Percentiles rank a stretch among this genome's conserved stretches.
Evolutionary conservation across 2,329 filamentous ascomycete genomes (phyloP).

Genomic region (Fusarium pilosicola): DNA sequence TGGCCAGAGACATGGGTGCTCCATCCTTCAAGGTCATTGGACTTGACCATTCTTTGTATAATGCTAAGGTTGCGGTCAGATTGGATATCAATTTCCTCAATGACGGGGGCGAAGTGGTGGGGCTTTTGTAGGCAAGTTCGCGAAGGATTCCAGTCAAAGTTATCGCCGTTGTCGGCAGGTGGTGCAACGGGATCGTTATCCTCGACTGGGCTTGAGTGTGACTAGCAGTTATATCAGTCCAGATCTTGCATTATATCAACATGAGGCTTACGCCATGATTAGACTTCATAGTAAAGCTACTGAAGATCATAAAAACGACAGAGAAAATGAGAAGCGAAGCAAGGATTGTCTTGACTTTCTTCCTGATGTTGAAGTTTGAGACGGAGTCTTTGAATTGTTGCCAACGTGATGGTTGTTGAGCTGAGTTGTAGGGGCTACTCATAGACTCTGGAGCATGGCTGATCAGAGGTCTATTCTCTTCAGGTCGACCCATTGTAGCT

Average conservation of each 20-base stretch:
- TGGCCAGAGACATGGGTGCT: slow-evolving; percentile 56
- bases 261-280: slow-evolving; percentile 44
- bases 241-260: too few relatives aligned
- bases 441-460: slow-evolving; percentile 59
- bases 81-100: slow-evolving; percentile 45
- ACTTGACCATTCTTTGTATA: slow-evolving; percentile 49
- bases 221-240: background rate
- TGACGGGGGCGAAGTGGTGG: background rate
- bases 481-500: slow-evolving; percentile 53
- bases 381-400: slow-evolving; percentile 42
- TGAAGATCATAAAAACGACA: slow-evolving; percentile 45
- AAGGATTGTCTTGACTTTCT: slow-evolving; percentile 45
- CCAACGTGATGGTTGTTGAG: slow-evolving; percentile 42
- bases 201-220: slow-evolving; percentile 32
- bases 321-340: slow-evolving; percentile 49
- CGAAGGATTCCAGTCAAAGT: slow-evolving; percentile 44
- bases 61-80: slow-evolving; percentile 52
- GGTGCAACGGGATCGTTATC: slow-evolving; percentile 41
- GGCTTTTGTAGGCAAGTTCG: slow-evolving; percentile 40
- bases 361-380: slow-evolving; percentile 35
- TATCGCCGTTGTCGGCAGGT: slow-evolving; percentile 31
- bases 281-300: slow-evolving; percentile 26
- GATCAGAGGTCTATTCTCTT: slow-evolving; percentile 57
- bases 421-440: slow-evolving; percentile 47
- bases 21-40: slow-evolving; percentile 29